These are phyloP conservation scores for Zasmidium cellare DNA, from an alignment of 2,329 filamentous ascomycete genomes.

Conservation along the genomic window DNA sequence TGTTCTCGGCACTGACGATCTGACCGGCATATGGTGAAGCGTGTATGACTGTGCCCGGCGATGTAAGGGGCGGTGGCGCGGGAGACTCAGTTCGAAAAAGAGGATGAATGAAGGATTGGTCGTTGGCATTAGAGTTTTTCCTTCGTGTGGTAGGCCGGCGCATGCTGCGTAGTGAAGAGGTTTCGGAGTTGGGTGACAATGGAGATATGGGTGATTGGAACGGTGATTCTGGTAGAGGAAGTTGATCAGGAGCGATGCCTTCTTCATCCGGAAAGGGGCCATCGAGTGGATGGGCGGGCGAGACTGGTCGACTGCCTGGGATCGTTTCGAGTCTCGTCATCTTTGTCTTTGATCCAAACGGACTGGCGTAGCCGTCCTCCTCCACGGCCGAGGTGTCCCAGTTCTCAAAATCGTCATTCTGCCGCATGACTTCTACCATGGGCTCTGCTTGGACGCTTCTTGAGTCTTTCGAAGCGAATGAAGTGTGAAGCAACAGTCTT, in stretches of 20 bases:
- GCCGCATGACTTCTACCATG: conserved; percentile 37
- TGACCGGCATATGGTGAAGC: conserved; percentile 70
- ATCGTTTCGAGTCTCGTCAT: conserved; percentile 67
- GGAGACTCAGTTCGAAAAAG: conserved; percentile 74
- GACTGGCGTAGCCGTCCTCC: conserved; percentile 61
- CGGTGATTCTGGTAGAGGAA: conserved; percentile 16
- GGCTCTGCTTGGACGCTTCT: conserved; percentile 32
- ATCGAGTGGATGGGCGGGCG: conserved; percentile 62
- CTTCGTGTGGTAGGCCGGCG: conserved; percentile 9
- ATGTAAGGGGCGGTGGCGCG: conserved; percentile 61
- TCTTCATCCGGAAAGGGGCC: conserved; percentile 40
- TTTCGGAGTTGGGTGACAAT: conserved; percentile 11
- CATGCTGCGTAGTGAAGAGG: conserved; percentile 12
- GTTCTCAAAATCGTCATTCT: conserved; percentile 65
- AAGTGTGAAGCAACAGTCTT: conserved; percentile 51
- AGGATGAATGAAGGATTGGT: conserved; percentile 73
- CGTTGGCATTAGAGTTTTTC: conserved; percentile 24
- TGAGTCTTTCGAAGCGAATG: conserved; percentile 47
- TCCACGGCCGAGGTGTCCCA: conserved; percentile 73
- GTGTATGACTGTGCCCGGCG: conserved; percentile 69
- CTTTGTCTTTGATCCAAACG: conserved; percentile 48
- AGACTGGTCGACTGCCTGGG: conserved; percentile 65
- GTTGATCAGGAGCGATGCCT: conserved; percentile 33
- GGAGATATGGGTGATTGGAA: conserved; percentile 4
- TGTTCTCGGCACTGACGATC: conserved; percentile 47